Evolutionary conservation across 164 flowering plant species (phyloP).

Genomic region (Aristolochia californica): DNA sequence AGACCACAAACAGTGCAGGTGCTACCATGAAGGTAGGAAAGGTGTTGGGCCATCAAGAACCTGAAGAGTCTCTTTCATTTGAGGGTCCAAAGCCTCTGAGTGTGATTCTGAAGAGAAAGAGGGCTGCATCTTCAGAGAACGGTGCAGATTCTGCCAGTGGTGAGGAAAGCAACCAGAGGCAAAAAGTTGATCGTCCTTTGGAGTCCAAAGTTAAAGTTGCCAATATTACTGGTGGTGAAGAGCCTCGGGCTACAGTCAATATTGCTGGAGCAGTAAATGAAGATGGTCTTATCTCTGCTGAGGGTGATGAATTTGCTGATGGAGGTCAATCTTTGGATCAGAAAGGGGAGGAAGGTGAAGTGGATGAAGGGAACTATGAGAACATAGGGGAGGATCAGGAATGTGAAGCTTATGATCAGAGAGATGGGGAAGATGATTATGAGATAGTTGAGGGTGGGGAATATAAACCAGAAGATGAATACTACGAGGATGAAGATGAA

Average conservation of each 20-base stretch:
- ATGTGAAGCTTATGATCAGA: conserved; percentile 37
- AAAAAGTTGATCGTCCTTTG: neutral
- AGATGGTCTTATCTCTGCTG: conserved; percentile 6
- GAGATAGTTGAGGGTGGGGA: conserved; percentile 41
- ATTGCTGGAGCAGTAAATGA: conserved; percentile 5
- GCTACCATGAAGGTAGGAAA: conserved; percentile 6
- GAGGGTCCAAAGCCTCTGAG: conserved; percentile 82
- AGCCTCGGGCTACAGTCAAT: conserved; percentile 9
- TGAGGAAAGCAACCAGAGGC: conserved; percentile 16
- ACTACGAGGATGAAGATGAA: conserved; percentile 58
- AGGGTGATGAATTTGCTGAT: conserved; percentile 13
- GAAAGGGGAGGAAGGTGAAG: conserved; percentile 20
- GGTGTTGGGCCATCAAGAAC: conserved; percentile 25
- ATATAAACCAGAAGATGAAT: conserved; percentile 35
- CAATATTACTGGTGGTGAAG: conserved; percentile 16
- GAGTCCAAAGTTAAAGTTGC: conserved; percentile 12
- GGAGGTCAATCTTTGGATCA: conserved; percentile 18
- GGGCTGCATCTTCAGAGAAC: conserved; percentile 30
- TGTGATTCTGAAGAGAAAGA: conserved; percentile 72
- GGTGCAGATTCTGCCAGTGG: conserved; percentile 10
- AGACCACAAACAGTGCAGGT: conserved; percentile 2
- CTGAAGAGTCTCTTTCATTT: conserved; percentile 41
- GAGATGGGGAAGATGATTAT: conserved; percentile 51
- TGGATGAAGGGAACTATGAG: conserved; percentile 34
- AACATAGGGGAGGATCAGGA: conserved; percentile 29